A percentile compares a stretch with the other conserved stretches of the same genome.
phyloP scores from a whole-genome alignment of 176 grass and related monocot species.

The Eragrostis nindensis region DNA sequence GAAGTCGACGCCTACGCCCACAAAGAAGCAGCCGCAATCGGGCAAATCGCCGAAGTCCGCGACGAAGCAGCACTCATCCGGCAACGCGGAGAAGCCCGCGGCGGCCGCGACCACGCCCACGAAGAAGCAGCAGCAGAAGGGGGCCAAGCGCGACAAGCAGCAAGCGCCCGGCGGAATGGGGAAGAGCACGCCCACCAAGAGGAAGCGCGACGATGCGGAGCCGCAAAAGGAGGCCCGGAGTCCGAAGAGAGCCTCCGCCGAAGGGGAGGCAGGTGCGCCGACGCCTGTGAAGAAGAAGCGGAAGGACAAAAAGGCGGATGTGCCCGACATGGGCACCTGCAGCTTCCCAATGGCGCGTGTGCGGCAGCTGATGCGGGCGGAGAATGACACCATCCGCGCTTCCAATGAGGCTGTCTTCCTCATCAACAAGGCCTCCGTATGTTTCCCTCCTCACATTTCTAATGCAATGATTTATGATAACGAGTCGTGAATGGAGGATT shows the following conservation, averaged over 20 bases:
- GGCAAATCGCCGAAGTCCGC: not conserved
- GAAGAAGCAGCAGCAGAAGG: constrained; percentile 18
- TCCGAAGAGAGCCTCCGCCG: constrained; percentile 16
- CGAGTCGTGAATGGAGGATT: not conserved
- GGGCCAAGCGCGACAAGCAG: constrained; percentile 8
- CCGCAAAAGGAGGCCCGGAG: constrained; percentile 22
- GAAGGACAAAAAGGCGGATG: constrained; percentile 29
- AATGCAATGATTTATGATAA: not conserved
- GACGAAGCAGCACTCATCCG: constrained; percentile 19
- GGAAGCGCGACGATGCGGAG: constrained; percentile 24
- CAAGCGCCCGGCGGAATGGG: not conserved
- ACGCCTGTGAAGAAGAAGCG: constrained; percentile 47
- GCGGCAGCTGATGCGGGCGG: constrained; percentile 65
- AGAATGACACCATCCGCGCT: constrained; percentile 54
- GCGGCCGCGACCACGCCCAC: not conserved
- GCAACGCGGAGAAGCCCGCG: not conserved
- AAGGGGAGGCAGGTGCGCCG: not conserved
- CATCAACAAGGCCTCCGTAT: constrained; percentile 87
- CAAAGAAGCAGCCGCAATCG: not conserved
- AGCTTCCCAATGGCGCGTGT: constrained; percentile 71
- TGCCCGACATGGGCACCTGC: constrained; percentile 17
- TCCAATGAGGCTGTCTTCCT: constrained; percentile 76
- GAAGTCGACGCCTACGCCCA: not conserved
- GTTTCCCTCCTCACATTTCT: not conserved
- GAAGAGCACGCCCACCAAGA: constrained; percentile 43